Conservation (phyloP, 108 stramenopile genomes). For the Craspedostauros australis region DNA sequence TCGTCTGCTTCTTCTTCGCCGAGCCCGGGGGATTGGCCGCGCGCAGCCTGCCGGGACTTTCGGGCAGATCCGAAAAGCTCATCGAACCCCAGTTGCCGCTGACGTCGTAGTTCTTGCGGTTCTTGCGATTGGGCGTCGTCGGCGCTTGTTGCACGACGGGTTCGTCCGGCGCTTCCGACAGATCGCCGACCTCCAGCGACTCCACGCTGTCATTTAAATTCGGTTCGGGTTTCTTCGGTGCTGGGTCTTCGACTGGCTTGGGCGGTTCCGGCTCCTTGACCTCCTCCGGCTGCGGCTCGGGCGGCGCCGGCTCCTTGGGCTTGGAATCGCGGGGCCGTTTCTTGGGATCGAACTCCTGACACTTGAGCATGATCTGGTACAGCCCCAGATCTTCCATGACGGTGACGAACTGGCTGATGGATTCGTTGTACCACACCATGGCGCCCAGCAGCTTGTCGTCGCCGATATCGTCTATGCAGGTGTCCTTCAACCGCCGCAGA, state of each 20-base stretch:
- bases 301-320: background rate
- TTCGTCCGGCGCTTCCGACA: background rate
- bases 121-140: background rate
- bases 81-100: conserved; percentile 2
- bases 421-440: conserved; percentile 8
- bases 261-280: no score
- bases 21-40: background rate
- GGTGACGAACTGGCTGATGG: conserved; percentile 19
- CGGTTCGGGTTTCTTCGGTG: no score
- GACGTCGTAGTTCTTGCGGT: conserved; percentile 3
- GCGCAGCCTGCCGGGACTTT: background rate
- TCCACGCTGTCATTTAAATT: no score
- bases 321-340: background rate
- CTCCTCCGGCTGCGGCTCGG: background rate
- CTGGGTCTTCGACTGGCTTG: no score
- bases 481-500: background rate
- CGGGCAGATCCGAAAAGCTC: no score
- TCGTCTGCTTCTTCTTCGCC: background rate
- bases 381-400: conserved; percentile 25
- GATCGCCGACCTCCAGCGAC: no score
- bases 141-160: background rate
- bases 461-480: conserved; percentile 14
- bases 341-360: conserved; percentile 6
- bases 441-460: conserved; percentile 12
- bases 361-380: conserved; percentile 15